phyloP scores from a whole-genome alignment of 1,139 yeast species.

The Nakaseomyces sp. region DNA sequence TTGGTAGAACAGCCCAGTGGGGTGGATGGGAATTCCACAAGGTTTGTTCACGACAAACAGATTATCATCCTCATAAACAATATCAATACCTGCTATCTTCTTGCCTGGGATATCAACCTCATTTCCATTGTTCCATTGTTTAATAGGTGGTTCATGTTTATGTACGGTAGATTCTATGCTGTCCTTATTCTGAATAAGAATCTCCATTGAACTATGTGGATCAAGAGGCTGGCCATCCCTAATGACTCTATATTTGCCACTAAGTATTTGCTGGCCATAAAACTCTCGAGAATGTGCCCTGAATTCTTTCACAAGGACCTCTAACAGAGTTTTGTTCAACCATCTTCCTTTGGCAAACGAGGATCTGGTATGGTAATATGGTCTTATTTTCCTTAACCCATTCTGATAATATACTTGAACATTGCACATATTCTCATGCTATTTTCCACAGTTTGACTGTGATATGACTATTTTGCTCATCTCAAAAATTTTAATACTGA shows the following conservation, averaged over 20 bases:
- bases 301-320: constrained; percentile 68
- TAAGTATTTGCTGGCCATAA: constrained; percentile 16
- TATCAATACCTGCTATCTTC: constrained; percentile 29
- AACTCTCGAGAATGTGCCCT: constrained; percentile 31
- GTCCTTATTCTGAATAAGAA: constrained; percentile 39
- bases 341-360: constrained; percentile 85
- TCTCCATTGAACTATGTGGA: constrained; percentile 12
- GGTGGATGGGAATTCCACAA: constrained; percentile 72
- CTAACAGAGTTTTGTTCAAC: constrained; percentile 65
- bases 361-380: constrained; percentile 73
- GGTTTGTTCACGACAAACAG: constrained; percentile 64
- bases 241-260: constrained; percentile 17
- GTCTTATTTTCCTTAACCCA: constrained; percentile 60
- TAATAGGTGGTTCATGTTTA: constrained; percentile 55
- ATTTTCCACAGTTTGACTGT: neutral
- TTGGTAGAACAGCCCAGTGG: constrained; percentile 55
- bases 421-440: neutral
- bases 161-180: constrained; percentile 41
- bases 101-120: constrained; percentile 13
- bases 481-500: neutral
- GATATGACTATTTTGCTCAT: neutral
- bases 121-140: constrained; percentile 24
- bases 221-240: constrained; percentile 17
- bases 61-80: constrained; percentile 41
- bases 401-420: constrained; percentile 20